These are phyloP conservation scores for Arabidopsis thaliana DNA, from an alignment of 345 rosid genomes.

Conservation along the genomic window TAIR10.1 NC_003070.9:23751001-23751500, in stretches of 20 bases:
- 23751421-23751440: constrained; percentile 4
- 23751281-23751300: constrained; percentile 5
- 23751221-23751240: constrained; percentile 16
- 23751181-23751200: not conserved
- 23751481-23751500: constrained; percentile 28
- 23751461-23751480: constrained; percentile 34
- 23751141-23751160: constrained; percentile 34
- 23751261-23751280: constrained; percentile 19
- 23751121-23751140: constrained; percentile 8
- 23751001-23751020: not conserved
- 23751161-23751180: not conserved
- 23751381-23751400: constrained; percentile 30
- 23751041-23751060: constrained; percentile 3
- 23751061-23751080: constrained; percentile 21
- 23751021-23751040: not conserved
- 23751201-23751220: constrained; percentile 28
- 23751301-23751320: not conserved
- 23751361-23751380: not conserved
- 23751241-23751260: constrained; percentile 7
- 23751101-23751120: not conserved
- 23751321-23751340: constrained; percentile 33
- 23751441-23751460: not conserved
- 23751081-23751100: not conserved
- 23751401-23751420: constrained; percentile 16
- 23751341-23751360: constrained; percentile 4